Evolutionary conservation across 345 rosid species (phyloP).

Genomic region (Brassica napus): Da-Ae NC_063442.1:11113501-11114000

Average conservation of each 20-base stretch:
- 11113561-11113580: neutral
- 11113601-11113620: neutral
- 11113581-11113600: neutral
- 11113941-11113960: neutral
- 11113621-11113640: neutral
- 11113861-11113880: conserved; percentile 32
- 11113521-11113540: neutral
- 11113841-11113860: neutral
- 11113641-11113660: neutral
- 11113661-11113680: neutral
- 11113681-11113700: neutral
- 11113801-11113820: conserved; percentile 8
- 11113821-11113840: neutral
- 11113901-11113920: conserved; percentile 32
- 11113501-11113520: neutral
- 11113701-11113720: neutral
- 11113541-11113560: conserved; percentile 13
- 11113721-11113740: neutral
- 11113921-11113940: neutral
- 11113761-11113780: neutral
- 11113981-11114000: conserved; percentile 30
- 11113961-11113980: conserved; percentile 42
- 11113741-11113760: neutral
- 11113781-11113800: neutral
- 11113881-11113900: conserved; percentile 26